phyloP scores from a whole-genome alignment of 2,329 filamentous ascomycete genomes.

The Fusarium pseudoanthophilum region DNA sequence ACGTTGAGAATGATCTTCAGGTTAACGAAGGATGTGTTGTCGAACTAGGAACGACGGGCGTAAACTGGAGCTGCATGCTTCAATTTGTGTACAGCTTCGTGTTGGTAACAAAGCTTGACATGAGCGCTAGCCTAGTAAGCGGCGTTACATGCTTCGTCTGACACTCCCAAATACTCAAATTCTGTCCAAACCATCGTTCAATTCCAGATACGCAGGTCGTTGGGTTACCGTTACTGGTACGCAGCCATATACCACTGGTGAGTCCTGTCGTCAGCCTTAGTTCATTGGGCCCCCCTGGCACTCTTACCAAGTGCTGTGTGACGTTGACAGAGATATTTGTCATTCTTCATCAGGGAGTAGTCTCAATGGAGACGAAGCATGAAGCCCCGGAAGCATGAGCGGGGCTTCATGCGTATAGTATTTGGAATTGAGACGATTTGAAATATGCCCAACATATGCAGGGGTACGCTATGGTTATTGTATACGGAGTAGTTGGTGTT shows the following conservation, averaged over 20 bases:
- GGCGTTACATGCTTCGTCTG: not conserved
- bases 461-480: not conserved
- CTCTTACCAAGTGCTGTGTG: conserved; percentile 18
- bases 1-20: conserved; percentile 41
- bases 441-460: not conserved
- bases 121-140: not conserved
- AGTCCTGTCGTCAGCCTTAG: conserved; percentile 38
- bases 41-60: conserved; percentile 24
- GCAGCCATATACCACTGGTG: conserved; percentile 2
- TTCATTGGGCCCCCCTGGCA: conserved; percentile 30
- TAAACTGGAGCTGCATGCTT: conserved; percentile 22
- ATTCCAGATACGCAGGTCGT: conserved; percentile 17
- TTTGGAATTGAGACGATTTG: conserved; percentile 33
- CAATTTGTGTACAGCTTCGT: conserved; percentile 20
- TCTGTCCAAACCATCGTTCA: not conserved
- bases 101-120: not conserved
- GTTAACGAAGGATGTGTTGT: conserved; percentile 13
- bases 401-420: conserved; percentile 19
- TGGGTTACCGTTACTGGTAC: conserved; percentile 4
- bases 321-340: conserved; percentile 35
- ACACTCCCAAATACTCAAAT: not conserved
- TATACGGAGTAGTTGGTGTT: not conserved
- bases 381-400: conserved; percentile 7
- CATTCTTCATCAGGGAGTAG: conserved; percentile 17
- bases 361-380: conserved; percentile 27